Conservation (phyloP, 257 asterid species). For the Salvia rosmarinus region DNA sequence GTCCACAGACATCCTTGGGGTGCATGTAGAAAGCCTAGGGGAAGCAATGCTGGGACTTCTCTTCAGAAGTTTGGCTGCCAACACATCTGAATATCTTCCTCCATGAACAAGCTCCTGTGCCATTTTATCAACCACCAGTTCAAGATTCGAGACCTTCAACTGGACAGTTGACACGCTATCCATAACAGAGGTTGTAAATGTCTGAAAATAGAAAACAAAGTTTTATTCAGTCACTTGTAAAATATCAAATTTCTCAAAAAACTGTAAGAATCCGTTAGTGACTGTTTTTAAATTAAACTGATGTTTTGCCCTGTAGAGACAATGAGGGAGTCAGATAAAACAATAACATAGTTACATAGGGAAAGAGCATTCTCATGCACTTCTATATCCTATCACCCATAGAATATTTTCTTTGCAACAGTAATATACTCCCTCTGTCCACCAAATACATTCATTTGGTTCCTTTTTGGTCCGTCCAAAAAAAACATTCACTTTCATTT, state of each 20-base stretch:
- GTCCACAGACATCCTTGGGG: constrained; percentile 79
- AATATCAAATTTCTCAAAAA: constrained; percentile 2
- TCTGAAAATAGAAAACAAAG: constrained; percentile 49
- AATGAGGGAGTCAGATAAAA: not conserved
- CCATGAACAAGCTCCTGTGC: constrained; percentile 62
- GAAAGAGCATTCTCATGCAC: constrained; percentile 17
- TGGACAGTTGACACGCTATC: constrained; percentile 80
- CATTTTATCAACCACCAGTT: constrained; percentile 70
- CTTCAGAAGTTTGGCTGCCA: constrained; percentile 53
- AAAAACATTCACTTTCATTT: no score
- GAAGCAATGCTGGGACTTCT: constrained; percentile 63
- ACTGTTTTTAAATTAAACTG: not conserved
- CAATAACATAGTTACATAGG: not conserved
- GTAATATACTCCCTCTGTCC: no score
- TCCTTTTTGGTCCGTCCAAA: no score
- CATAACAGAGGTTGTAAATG: constrained; percentile 60
- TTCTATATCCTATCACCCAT: constrained; percentile 6
- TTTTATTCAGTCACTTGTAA: not conserved
- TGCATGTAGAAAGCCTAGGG: constrained; percentile 74
- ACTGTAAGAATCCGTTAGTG: not conserved
- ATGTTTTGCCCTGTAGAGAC: not conserved
- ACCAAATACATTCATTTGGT: no score
- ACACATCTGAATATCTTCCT: constrained; percentile 54
- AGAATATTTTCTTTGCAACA: constrained; percentile 15
- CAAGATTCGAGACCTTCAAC: constrained; percentile 83